A percentile compares a stretch with the other conserved stretches of the same genome.
Conservation (phyloP, 73 alveolate genomes). For the Blepharisma stoltei region DNA sequence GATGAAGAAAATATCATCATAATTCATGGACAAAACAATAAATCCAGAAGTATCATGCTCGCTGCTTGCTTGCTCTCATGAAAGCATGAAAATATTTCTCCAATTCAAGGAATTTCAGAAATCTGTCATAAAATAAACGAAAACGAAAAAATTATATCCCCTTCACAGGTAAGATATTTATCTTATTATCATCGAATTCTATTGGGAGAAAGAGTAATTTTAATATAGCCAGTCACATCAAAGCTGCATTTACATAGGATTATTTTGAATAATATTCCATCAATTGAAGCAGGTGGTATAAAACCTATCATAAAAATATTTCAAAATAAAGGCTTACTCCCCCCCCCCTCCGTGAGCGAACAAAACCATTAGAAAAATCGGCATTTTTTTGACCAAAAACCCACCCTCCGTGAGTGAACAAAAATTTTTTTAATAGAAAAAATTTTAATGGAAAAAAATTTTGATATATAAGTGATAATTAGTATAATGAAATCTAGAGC, state of each 20-base stretch:
- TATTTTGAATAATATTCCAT: background rate
- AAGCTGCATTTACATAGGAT: background rate
- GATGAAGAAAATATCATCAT: background rate
- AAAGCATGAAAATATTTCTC: background rate
- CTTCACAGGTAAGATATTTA: slow-evolving; percentile 15
- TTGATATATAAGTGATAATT: too few species aligned
- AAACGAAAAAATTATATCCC: background rate
- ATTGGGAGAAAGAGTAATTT: background rate
- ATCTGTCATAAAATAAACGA: background rate
- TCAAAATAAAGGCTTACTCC: background rate
- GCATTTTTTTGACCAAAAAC: too few species aligned
- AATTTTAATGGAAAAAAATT: too few species aligned
- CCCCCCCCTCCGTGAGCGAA: too few species aligned
- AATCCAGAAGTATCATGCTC: background rate
- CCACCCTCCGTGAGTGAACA: too few species aligned
- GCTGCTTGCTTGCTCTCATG: background rate
- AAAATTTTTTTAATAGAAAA: too few species aligned
- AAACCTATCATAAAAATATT: background rate
- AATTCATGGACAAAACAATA: slow-evolving; percentile 9
- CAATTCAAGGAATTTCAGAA: background rate
- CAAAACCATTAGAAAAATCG: too few species aligned
- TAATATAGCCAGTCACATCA: background rate
- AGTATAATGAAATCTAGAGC: too few species aligned
- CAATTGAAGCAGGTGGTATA: slow-evolving; percentile 16
- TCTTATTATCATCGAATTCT: background rate